Percentiles rank a stretch among this genome's conserved stretches.
Conservation (phyloP, 345 rosid species). For the Syzygium oleosum region DNA sequence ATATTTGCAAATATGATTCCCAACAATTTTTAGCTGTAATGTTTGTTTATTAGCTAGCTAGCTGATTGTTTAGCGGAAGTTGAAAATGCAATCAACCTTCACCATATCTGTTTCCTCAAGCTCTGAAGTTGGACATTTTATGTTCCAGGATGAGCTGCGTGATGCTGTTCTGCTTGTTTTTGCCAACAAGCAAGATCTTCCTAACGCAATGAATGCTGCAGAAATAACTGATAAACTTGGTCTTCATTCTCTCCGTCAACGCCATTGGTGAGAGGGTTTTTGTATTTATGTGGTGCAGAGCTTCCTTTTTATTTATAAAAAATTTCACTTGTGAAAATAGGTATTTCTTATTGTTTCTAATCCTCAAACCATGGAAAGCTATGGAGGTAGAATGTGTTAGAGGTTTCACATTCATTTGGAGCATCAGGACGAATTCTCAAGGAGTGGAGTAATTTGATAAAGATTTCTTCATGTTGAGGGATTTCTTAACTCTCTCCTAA, state of each 20-base stretch:
- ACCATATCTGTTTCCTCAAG: neutral
- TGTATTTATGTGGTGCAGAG: neutral
- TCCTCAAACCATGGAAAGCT: neutral
- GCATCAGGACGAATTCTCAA: neutral
- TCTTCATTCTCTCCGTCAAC: conserved; percentile 88
- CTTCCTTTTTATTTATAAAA: neutral
- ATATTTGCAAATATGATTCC: neutral
- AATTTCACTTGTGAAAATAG: neutral
- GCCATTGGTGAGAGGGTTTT: conserved; percentile 54
- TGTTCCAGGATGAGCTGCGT: conserved; percentile 63
- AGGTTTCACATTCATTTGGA: neutral
- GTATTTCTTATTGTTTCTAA: neutral
- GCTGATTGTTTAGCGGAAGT: neutral
- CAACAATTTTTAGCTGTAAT: neutral
- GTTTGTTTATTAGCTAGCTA: neutral
- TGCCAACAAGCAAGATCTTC: conserved; percentile 96
- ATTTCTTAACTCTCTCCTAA: neutral
- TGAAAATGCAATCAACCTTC: neutral
- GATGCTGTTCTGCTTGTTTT: conserved; percentile 85
- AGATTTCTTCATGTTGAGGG: neutral
- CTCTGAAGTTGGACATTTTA: neutral
- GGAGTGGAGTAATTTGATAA: neutral
- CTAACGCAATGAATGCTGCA: conserved; percentile 96
- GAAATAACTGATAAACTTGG: conserved; percentile 94
- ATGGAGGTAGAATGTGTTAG: neutral